These are phyloP conservation scores for Aspergillus texensis DNA, from an alignment of 2,329 filamentous ascomycete species.

Conservation along the genomic window DNA sequence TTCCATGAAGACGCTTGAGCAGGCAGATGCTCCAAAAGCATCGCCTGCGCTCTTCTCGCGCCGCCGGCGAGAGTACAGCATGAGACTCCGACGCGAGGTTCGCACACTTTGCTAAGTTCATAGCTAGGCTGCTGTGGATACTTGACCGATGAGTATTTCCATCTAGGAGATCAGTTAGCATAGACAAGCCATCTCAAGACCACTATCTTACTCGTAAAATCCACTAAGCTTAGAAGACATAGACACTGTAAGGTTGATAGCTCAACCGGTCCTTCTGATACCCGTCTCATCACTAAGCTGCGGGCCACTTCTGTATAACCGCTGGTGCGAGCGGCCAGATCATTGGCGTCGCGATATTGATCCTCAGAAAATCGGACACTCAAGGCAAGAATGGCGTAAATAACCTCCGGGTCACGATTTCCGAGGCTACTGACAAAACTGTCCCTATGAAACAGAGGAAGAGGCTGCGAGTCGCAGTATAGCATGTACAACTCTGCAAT, in stretches of 20 bases:
- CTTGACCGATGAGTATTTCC: slow-evolving; percentile 50
- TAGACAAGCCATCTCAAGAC: background rate
- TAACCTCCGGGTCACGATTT: slow-evolving; percentile 40
- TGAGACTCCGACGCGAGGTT: slow-evolving; percentile 45
- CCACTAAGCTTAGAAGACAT: slow-evolving; percentile 44
- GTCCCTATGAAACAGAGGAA: slow-evolving; percentile 50
- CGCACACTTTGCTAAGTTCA: slow-evolving; percentile 50
- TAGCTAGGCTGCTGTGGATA: slow-evolving; percentile 49
- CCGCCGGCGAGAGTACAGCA: slow-evolving; percentile 17
- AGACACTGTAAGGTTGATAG: slow-evolving; percentile 48
- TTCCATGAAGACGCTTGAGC: slow-evolving; percentile 48
- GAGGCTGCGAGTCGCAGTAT: slow-evolving; percentile 55
- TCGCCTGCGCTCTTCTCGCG: slow-evolving; percentile 37
- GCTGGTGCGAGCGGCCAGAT: slow-evolving; percentile 31
- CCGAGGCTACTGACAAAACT: slow-evolving; percentile 45
- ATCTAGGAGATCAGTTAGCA: slow-evolving; percentile 31
- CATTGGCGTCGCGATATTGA: slow-evolving; percentile 22
- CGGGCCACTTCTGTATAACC: slow-evolving; percentile 43
- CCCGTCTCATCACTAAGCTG: slow-evolving; percentile 41
- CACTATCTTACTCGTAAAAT: slow-evolving; percentile 42
- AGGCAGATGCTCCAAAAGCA: slow-evolving; percentile 50
- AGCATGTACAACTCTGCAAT: slow-evolving; percentile 49
- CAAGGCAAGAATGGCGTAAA: slow-evolving; percentile 45
- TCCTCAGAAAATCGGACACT: slow-evolving; percentile 46
- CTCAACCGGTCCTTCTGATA: slow-evolving; percentile 44